These are phyloP conservation scores for Sideroxylon spinosum DNA, from an alignment of 179 eudicot species.

Conservation along the genomic window DNA sequence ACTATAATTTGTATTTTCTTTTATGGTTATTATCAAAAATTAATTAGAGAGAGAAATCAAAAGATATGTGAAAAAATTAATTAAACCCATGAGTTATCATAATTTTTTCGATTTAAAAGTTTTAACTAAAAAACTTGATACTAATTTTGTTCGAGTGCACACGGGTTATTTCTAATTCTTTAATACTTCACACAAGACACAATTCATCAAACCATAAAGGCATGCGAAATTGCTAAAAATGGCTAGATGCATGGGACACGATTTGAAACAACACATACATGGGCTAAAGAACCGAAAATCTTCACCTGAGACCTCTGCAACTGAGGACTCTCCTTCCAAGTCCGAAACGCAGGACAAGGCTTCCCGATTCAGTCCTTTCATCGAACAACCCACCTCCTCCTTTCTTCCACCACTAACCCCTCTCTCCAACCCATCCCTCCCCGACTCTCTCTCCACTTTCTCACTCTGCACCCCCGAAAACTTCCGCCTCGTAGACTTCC, in stretches of 20 bases:
- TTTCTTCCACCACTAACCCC: not conserved
- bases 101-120: too few relatives aligned
- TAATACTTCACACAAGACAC: not conserved
- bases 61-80: too few relatives aligned
- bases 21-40: too few relatives aligned
- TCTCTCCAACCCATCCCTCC: constrained; percentile 17
- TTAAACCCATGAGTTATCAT: too few relatives aligned
- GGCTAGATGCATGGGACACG: not conserved
- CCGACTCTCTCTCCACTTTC: constrained; percentile 11
- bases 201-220: not conserved
- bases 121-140: too few relatives aligned
- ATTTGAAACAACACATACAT: not conserved
- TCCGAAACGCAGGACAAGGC: not conserved
- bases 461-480: constrained; percentile 13
- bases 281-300: not conserved
- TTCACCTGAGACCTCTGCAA: constrained; percentile 10
- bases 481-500: constrained; percentile 12
- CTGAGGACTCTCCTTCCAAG: not conserved
- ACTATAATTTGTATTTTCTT: too few relatives aligned
- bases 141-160: too few relatives aligned
- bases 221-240: not conserved
- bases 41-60: too few relatives aligned
- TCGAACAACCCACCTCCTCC: constrained; percentile 13
- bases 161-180: too few relatives aligned
- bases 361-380: not conserved